phyloP scores from a whole-genome alignment of 257 asterid species.

The Plantago ovata region DNA sequence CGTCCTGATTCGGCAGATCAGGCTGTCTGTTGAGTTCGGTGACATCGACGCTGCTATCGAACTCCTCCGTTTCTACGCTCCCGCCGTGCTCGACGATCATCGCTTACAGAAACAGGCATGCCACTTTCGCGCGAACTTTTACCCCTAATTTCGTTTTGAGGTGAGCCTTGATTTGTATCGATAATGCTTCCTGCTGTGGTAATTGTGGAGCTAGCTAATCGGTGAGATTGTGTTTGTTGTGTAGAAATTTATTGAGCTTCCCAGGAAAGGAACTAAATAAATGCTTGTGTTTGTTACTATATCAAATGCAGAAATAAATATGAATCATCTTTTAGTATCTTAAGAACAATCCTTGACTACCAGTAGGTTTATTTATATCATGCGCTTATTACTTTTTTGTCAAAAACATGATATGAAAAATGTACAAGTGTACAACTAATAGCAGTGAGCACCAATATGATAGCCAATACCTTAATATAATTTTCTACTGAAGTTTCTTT shows the following conservation, averaged over 20 bases:
- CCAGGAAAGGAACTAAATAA: slow-evolving; percentile 81
- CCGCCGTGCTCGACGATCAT: slow-evolving; percentile 74
- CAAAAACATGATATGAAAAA: not conserved
- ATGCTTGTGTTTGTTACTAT: no score
- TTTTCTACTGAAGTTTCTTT: no score
- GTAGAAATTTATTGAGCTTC: slow-evolving; percentile 86
- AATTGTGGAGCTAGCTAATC: not conserved
- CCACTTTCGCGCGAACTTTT: not conserved
- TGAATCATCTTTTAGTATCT: not conserved
- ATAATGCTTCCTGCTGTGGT: not conserved
- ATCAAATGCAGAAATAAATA: not conserved
- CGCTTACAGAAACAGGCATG: slow-evolving; percentile 89
- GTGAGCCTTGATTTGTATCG: not conserved
- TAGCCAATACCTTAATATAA: no score
- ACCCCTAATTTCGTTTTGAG: not conserved
- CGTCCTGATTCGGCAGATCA: slow-evolving; percentile 71
- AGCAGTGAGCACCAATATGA: no score
- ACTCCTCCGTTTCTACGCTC: slow-evolving; percentile 62
- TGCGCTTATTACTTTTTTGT: not conserved
- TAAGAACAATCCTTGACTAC: not conserved
- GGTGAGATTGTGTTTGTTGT: slow-evolving; percentile 6
- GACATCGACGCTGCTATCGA: slow-evolving; percentile 73
- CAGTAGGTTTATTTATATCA: not conserved
- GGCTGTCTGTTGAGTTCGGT: slow-evolving; percentile 71
- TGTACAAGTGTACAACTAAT: no score